A percentile compares a stretch with the other conserved stretches of the same genome.
These are phyloP conservation scores for Periconia sp. DNA, from an alignment of 2,329 filamentous ascomycete genomes.

Conservation along the genomic window DNA sequence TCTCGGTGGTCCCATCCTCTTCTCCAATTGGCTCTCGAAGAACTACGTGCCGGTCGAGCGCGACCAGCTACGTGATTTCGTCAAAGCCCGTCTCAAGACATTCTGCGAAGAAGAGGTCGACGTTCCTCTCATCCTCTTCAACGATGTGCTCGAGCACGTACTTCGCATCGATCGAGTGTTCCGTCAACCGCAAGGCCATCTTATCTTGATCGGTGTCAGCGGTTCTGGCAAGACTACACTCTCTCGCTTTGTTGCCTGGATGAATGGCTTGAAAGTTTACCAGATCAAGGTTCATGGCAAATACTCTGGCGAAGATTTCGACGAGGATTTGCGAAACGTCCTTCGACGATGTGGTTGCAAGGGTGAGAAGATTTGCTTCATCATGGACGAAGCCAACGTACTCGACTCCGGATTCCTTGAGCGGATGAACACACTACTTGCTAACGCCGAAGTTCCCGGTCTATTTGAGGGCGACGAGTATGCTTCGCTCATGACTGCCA, in stretches of 20 bases:
- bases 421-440: conserved; percentile 97
- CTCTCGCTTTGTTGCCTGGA: conserved; percentile 98
- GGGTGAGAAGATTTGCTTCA: conserved; percentile 99
- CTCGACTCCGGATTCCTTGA: conserved; percentile 98
- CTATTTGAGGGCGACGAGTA: conserved; percentile 99
- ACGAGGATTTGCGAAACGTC: conserved; percentile 94
- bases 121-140: conserved; percentile 97
- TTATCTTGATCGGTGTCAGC: conserved; percentile 98
- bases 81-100: conserved; percentile 94
- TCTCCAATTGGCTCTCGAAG: conserved; percentile 99
- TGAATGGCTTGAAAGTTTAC: conserved; percentile 99
- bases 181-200: conserved; percentile 94
- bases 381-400: conserved; percentile 99
- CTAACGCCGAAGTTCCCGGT: conserved; percentile 98
- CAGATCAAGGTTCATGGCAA: conserved; percentile 99
- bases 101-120: conserved; percentile 99
- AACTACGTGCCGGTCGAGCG: conserved; percentile 97
- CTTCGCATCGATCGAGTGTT: conserved; percentile 98
- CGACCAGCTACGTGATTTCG: conserved; percentile 93
- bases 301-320: conserved; percentile 97
- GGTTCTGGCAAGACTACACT: conserved; percentile 98
- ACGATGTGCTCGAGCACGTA: conserved; percentile 97
- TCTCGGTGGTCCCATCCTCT: conserved; percentile 90
- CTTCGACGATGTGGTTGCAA: conserved; percentile 94
- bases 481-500: conserved; percentile 97